phyloP scores from a whole-genome alignment of 768 basidiomycete genomes.

The Lactarius deliciosus region DNA sequence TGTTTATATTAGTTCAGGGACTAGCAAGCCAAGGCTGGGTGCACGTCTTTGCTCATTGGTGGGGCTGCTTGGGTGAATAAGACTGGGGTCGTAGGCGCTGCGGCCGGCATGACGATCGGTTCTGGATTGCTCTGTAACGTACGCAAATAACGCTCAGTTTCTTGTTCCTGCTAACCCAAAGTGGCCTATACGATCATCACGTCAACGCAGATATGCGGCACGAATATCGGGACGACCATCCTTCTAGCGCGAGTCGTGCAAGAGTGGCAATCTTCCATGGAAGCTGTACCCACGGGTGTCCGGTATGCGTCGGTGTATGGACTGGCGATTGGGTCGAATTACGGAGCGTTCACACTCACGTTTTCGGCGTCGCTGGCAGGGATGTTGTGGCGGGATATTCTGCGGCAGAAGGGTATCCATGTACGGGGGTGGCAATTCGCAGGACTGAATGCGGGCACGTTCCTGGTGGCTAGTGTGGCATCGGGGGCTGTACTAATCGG shows the following conservation, averaged over 20 bases:
- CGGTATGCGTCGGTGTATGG: constrained; percentile 40
- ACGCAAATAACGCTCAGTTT: constrained; percentile 25
- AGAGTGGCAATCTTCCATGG: constrained; percentile 35
- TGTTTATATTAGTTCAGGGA: constrained; percentile 91
- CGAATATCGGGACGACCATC: constrained; percentile 91
- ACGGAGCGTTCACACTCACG: constrained; percentile 87
- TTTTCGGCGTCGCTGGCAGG: constrained; percentile 89
- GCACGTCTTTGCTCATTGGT: constrained; percentile 73
- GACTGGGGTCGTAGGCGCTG: constrained; percentile 40
- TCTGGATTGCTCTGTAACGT: constrained; percentile 75
- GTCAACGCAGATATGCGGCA: constrained; percentile 58
- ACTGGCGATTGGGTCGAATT: constrained; percentile 84
- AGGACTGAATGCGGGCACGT: constrained; percentile 68
- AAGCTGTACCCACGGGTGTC: constrained; percentile 17
- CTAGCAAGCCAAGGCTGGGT: constrained; percentile 87
- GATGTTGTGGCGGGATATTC: constrained; percentile 75
- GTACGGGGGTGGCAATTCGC: constrained; percentile 67
- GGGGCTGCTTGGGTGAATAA: constrained; percentile 44
- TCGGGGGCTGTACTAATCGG: constrained; percentile 69
- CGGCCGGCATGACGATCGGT: constrained; percentile 59
- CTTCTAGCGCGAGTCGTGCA: constrained; percentile 79
- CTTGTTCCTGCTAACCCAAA: background rate
- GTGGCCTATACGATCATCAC: background rate
- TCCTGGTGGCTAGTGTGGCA: constrained; percentile 64
- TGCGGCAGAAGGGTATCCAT: constrained; percentile 67